A percentile compares a stretch with the other conserved stretches of the same genome.
These are phyloP conservation scores for Linderniella brevidens DNA, from an alignment of 257 asterid genomes.

Conservation along the genomic window DNA sequence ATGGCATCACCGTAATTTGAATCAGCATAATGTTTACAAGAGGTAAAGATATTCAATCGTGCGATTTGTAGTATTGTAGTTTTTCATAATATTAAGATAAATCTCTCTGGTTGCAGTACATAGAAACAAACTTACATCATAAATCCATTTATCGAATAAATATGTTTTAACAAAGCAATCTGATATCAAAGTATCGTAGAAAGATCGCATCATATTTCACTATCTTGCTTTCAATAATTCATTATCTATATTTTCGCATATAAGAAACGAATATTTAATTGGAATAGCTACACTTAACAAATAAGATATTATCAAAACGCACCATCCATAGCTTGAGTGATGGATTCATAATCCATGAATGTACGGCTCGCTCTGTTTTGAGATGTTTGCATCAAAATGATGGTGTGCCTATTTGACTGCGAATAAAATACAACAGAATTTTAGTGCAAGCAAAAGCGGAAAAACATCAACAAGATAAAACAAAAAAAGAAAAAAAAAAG, in stretches of 20 bases:
- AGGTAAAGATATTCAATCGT: neutral
- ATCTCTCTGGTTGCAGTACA: neutral
- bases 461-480: no score
- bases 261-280: neutral
- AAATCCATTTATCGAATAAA: no score
- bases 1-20: neutral
- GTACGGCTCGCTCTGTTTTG: conserved; percentile 75
- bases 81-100: no score
- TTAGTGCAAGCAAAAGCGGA: neutral
- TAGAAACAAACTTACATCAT: neutral
- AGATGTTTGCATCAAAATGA: conserved; percentile 82
- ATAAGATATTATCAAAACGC: conserved; percentile 6
- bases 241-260: no score
- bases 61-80: neutral
- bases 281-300: neutral
- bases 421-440: conserved; percentile 6
- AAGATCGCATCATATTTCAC: no score
- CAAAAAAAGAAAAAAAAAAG: no score
- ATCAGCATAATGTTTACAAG: no score
- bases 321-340: conserved; percentile 92
- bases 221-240: no score
- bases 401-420: conserved; percentile 86
- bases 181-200: no score
- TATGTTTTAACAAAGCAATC: no score
- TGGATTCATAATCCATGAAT: conserved; percentile 81